These are phyloP conservation scores for Limonomyces culmigenus DNA, from an alignment of 1,284 basidiomycete genomes.

Conservation along the genomic window DNA sequence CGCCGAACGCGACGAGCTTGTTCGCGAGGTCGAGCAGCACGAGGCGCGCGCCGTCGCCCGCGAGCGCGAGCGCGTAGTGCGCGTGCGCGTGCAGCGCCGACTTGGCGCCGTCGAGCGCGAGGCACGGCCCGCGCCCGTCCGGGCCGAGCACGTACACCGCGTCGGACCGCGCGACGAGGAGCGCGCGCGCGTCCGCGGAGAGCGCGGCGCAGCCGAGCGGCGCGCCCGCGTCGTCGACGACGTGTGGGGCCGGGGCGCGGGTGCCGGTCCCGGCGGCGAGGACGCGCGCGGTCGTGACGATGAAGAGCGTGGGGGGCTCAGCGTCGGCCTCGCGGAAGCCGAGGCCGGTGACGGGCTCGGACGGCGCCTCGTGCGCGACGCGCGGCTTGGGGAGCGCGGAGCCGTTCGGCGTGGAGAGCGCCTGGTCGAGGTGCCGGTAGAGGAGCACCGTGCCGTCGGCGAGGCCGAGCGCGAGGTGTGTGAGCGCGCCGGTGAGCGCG, in stretches of 20 bases:
- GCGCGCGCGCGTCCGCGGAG: conserved; percentile 52
- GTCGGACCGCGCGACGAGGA: conserved; percentile 83
- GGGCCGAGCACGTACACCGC: conserved; percentile 80
- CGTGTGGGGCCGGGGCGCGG: conserved; percentile 43
- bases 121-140: conserved; percentile 74
- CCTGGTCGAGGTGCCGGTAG: conserved; percentile 83
- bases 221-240: conserved; percentile 78
- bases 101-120: conserved; percentile 72
- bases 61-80: conserved; percentile 20
- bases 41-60: conserved; percentile 79
- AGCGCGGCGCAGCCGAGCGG: conserved; percentile 74
- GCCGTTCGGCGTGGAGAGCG: conserved; percentile 49
- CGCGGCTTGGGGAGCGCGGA: conserved; percentile 63
- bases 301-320: conserved; percentile 63
- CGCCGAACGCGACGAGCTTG: conserved; percentile 77
- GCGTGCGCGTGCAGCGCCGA: conserved; percentile 32
- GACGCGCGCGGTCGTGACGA: conserved; percentile 77
- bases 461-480: conserved; percentile 80
- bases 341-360: conserved; percentile 83
- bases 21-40: conserved; percentile 89
- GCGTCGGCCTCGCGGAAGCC: conserved; percentile 79
- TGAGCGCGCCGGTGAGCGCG: conserved; percentile 65
- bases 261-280: conserved; percentile 64
- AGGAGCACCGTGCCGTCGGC: conserved; percentile 91
- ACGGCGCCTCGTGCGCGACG: conserved; percentile 59